Percentiles rank a stretch among this genome's conserved stretches.
Evolutionary conservation across 2,329 filamentous ascomycete genomes (phyloP).

Genomic region (Trichoderma koningiopsis): DNA sequence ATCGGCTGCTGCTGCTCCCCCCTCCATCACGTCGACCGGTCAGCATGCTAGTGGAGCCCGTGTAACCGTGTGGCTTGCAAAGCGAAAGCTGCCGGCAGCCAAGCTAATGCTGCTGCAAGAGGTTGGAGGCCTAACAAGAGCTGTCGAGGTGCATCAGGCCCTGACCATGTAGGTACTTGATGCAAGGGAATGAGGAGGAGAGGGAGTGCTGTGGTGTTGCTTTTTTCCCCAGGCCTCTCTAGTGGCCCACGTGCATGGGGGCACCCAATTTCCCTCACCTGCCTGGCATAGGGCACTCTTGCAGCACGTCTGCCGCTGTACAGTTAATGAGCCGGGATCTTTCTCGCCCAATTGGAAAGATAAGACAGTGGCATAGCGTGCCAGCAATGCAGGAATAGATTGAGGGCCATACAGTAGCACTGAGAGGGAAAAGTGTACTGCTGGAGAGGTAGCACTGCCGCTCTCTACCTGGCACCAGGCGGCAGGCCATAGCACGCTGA

Average conservation of each 20-base stretch:
- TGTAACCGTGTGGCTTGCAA: background rate
- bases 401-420: background rate
- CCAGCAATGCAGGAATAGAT: background rate
- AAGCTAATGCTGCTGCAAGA: background rate
- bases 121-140: background rate
- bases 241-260: background rate
- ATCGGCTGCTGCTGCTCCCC: background rate
- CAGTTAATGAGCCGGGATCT: background rate
- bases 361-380: background rate
- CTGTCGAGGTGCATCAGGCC: conserved; percentile 12
- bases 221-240: background rate
- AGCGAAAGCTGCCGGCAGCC: background rate
- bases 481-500: background rate
- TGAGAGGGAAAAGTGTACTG: background rate
- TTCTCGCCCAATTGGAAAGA: background rate
- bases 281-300: background rate
- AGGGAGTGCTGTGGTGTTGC: background rate
- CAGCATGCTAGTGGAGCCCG: conserved; percentile 7
- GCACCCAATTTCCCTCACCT: background rate
- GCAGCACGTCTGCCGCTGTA: background rate
- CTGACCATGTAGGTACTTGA: background rate
- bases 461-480: background rate
- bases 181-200: background rate
- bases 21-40: conserved; percentile 8
- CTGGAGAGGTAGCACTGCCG: background rate